phyloP scores from a whole-genome alignment of 306 rosid genomes.

The Hippophae tibetana region DNA sequence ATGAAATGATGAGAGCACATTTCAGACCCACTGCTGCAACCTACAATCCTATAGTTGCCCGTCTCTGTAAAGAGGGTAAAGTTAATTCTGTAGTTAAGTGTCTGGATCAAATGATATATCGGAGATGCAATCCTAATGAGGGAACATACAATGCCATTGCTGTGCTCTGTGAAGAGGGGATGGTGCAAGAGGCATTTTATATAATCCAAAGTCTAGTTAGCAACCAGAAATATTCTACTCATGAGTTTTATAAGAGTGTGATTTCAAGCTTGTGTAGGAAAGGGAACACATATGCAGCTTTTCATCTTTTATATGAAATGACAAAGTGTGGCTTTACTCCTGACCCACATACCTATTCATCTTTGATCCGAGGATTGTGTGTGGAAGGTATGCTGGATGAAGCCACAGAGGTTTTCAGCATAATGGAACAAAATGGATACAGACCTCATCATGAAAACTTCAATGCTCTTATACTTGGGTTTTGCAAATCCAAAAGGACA shows the following conservation, averaged over 20 bases:
- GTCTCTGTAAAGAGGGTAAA: conserved; percentile 63
- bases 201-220: conserved; percentile 56
- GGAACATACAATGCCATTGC: conserved; percentile 79
- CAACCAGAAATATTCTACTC: conserved; percentile 39
- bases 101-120: conserved; percentile 55
- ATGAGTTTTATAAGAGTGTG: conserved; percentile 49
- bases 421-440: conserved; percentile 60
- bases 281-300: conserved; percentile 82
- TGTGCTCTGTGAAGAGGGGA: conserved; percentile 60
- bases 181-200: conserved; percentile 60
- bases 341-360: conserved; percentile 67
- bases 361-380: conserved; percentile 85
- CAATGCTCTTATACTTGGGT: conserved; percentile 70
- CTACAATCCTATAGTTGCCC: conserved; percentile 68
- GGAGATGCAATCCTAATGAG: conserved; percentile 53
- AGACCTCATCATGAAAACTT: conserved; percentile 57
- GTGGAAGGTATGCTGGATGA: conserved; percentile 76
- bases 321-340: conserved; percentile 66
- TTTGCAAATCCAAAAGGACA: conserved; percentile 63
- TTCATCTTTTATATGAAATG: conserved; percentile 79
- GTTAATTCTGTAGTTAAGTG: conserved; percentile 56
- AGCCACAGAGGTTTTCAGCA: conserved; percentile 60
- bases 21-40: conserved; percentile 64
- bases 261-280: conserved; percentile 65
- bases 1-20: conserved; percentile 54